Percentiles rank a stretch among this genome's conserved stretches.
Evolutionary conservation across 1,284 basidiomycete genomes (phyloP).

Genomic region (Sanghuangporus sanghuang): DNA sequence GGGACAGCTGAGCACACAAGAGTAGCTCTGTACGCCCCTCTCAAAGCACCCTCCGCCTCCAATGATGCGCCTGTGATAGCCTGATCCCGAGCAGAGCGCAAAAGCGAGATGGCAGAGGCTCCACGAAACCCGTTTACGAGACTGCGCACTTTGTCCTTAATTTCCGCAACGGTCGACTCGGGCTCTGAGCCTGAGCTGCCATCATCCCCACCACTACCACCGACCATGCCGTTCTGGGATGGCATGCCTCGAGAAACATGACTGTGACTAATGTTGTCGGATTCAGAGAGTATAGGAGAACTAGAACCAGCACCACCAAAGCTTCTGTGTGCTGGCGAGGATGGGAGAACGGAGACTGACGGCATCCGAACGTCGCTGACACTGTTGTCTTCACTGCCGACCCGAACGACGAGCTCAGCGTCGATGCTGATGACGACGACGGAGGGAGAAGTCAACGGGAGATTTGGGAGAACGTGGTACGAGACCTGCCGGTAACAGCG

Average conservation of each 20-base stretch:
- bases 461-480: neutral
- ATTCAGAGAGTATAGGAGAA: neutral
- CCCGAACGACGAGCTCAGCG: neutral
- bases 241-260: neutral
- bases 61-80: slow-evolving; percentile 41
- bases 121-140: slow-evolving; percentile 47
- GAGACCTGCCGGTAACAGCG: no score
- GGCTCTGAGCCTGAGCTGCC: neutral
- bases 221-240: neutral
- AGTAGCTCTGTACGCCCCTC: slow-evolving; percentile 53
- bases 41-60: slow-evolving; percentile 54
- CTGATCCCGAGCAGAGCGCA: slow-evolving; percentile 55
- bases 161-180: slow-evolving; percentile 46
- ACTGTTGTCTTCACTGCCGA: neutral
- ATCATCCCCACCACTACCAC: neutral
- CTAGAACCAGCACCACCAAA: neutral
- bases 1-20: slow-evolving; percentile 52
- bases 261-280: neutral
- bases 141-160: slow-evolving; percentile 59
- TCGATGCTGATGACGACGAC: neutral
- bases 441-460: neutral
- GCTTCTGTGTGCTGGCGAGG: slow-evolving; percentile 4
- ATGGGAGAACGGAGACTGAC: slow-evolving; percentile 11
- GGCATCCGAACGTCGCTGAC: slow-evolving; percentile 1
- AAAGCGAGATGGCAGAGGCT: slow-evolving; percentile 48